Base-by-base conservation (phyloP, 306 rosid species). In the Trifolium fragiferum region DNA sequence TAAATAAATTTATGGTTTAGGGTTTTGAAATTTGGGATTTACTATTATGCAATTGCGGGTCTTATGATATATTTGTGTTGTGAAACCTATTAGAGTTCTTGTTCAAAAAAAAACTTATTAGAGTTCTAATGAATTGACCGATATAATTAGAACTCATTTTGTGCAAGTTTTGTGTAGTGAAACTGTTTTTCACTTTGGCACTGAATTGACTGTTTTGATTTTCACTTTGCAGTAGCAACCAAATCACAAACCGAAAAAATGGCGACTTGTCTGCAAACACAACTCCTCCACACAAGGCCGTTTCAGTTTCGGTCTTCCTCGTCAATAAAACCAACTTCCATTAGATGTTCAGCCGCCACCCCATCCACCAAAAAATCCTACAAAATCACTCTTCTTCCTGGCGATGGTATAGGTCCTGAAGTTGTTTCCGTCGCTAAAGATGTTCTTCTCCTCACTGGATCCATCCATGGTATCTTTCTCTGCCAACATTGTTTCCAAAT, bases 351-450 rank as follows among this genome's bases (percentile, higher is more conserved):
- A 68, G 85, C 89, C 54, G 80, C 90, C 10, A 74, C 89, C 12
- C 32, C 86, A 59, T 37, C 91, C 23, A 60, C 91, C 3, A 88
- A 83, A 63, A 84, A 90, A 20, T 86, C 87, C 20, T 91, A 89
- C 85, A 25, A 76, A 27, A 81, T 94, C 82, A 89, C 98, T 70
- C 78, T 90, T 32, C 96, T 91, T 64, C 97, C 96, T 8, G 97
- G 98, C 44, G 97, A 94, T 60, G 98, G 97, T 54, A 88, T 94
- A 80, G 98, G 97, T 38, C 97, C 97, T 1, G 98, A 93, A 73
- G 92, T 93, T 20, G 81, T 89, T 69, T 79, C 96, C 35, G 91
- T 93, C 69, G 97, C 98, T 15, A 89, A 84, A 75, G 86, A 88
- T 54, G 94, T 93, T 65, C 96, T 91, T 78, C 77, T 77, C 68